Evolutionary conservation across 2,329 filamentous ascomycete genomes (phyloP).

Genomic region (Xylariales sp.): DNA sequence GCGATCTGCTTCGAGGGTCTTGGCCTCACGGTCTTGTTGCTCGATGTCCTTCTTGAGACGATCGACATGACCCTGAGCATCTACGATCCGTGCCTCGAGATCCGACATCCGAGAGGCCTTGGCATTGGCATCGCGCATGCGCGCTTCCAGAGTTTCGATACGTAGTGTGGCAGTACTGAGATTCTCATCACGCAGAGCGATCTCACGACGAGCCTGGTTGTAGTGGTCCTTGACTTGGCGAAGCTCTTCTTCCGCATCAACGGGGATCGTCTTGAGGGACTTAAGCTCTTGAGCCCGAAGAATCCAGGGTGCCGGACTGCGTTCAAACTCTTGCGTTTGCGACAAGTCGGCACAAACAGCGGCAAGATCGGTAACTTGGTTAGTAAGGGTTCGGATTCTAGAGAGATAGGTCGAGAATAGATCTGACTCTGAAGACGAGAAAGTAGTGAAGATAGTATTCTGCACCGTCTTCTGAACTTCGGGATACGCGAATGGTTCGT

Average conservation of each 20-base stretch:
- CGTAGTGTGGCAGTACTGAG: slow-evolving; percentile 90
- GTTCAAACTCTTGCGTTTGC: slow-evolving; percentile 83
- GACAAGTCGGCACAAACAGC: slow-evolving; percentile 76
- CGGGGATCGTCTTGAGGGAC: slow-evolving; percentile 80
- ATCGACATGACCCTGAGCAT: slow-evolving; percentile 61
- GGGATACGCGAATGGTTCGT: slow-evolving; percentile 72
- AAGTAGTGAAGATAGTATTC: slow-evolving; percentile 63
- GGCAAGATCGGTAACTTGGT: slow-evolving; percentile 76
- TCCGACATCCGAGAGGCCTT: slow-evolving; percentile 77
- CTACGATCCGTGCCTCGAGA: slow-evolving; percentile 69
- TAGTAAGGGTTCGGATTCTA: slow-evolving; percentile 73
- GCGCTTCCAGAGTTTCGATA: slow-evolving; percentile 90
- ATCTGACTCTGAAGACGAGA: slow-evolving; percentile 71
- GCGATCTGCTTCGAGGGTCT: slow-evolving; percentile 71
- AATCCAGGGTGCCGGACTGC: slow-evolving; percentile 81
- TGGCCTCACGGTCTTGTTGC: slow-evolving; percentile 74
- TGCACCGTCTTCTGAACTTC: slow-evolving; percentile 75
- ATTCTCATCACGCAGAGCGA: slow-evolving; percentile 80
- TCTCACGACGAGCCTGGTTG: slow-evolving; percentile 77
- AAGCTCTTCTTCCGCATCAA: slow-evolving; percentile 88
- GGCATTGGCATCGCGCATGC: slow-evolving; percentile 84
- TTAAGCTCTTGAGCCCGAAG: slow-evolving; percentile 84
- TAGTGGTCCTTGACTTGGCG: slow-evolving; percentile 83
- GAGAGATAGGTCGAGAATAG: slow-evolving; percentile 75
- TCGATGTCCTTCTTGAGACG: slow-evolving; percentile 73